Evolutionary conservation across 2,329 filamentous ascomycete genomes (phyloP).

Genomic region (Amesomyces nigricolor): DNA sequence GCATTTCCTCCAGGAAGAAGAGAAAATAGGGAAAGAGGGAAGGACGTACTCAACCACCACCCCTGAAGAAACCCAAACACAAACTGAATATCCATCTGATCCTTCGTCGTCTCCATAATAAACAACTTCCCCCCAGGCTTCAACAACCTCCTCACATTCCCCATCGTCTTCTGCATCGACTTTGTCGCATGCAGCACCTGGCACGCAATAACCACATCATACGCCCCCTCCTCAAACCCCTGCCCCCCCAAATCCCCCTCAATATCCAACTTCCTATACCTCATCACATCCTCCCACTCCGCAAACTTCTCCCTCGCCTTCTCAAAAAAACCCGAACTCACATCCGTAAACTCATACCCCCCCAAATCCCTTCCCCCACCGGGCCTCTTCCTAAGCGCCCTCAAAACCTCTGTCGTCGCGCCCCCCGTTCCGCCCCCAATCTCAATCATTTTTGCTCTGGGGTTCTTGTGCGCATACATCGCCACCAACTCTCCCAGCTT

Average conservation of each 20-base stretch:
- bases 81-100: slow-evolving; percentile 24
- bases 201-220: slow-evolving; percentile 36
- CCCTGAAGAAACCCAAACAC: slow-evolving; percentile 24
- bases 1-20: not conserved
- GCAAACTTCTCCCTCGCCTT: slow-evolving; percentile 28
- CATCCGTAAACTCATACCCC: slow-evolving; percentile 25
- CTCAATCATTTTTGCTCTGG: slow-evolving; percentile 32
- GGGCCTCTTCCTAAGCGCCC: slow-evolving; percentile 13
- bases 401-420: slow-evolving; percentile 34
- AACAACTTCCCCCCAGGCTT: slow-evolving; percentile 38
- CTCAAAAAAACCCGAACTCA: slow-evolving; percentile 30
- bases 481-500: slow-evolving; percentile 25
- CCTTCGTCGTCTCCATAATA: slow-evolving; percentile 26
- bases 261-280: slow-evolving; percentile 33
- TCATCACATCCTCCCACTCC: slow-evolving; percentile 25
- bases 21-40: not conserved
- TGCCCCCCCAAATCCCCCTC: slow-evolving; percentile 30
- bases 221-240: slow-evolving; percentile 31
- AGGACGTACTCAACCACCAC: slow-evolving; percentile 24
- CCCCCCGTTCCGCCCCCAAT: slow-evolving; percentile 41
- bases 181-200: slow-evolving; percentile 36
- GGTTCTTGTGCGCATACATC: slow-evolving; percentile 24
- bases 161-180: slow-evolving; percentile 28
- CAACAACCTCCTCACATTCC: slow-evolving; percentile 32
- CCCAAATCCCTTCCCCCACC: slow-evolving; percentile 1